These are phyloP conservation scores for Candida schatavii DNA, from an alignment of 805 yeast species.

Conservation along the genomic window DNA sequence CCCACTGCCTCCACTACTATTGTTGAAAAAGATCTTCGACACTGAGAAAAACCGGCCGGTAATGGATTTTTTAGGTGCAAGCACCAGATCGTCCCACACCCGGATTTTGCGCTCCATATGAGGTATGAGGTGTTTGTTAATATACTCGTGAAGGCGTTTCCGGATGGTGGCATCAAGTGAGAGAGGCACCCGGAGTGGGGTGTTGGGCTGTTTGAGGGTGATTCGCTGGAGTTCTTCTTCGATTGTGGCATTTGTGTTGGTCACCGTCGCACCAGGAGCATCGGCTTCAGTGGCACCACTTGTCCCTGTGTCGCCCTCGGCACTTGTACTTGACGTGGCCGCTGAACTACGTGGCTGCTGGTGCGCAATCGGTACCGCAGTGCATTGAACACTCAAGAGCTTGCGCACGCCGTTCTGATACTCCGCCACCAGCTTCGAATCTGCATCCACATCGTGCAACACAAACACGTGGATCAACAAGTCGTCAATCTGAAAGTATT, in stretches of 20 bases:
- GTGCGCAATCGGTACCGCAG: slow-evolving; percentile 10
- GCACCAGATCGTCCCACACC: slow-evolving; percentile 80
- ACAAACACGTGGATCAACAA: slow-evolving; percentile 44
- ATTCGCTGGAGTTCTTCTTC: slow-evolving; percentile 49
- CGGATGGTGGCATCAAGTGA: slow-evolving; percentile 40
- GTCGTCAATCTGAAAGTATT: slow-evolving; percentile 65
- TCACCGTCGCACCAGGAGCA: slow-evolving; percentile 3
- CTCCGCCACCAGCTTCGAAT: slow-evolving; percentile 33
- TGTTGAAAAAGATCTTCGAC: slow-evolving; percentile 54
- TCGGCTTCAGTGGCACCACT: neutral
- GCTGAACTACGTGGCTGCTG: neutral
- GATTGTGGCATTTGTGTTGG: slow-evolving; percentile 39
- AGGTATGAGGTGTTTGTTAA: slow-evolving; percentile 58
- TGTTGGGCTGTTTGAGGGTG: slow-evolving; percentile 18
- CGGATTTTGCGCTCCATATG: slow-evolving; percentile 83
- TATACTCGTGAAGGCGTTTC: slow-evolving; percentile 43
- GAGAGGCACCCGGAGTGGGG: slow-evolving; percentile 23
- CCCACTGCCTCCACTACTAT: slow-evolving; percentile 12
- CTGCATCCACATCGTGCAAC: slow-evolving; percentile 22
- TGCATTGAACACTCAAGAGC: slow-evolving; percentile 27
- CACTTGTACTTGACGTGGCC: neutral
- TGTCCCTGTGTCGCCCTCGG: neutral
- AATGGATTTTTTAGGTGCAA: slow-evolving; percentile 72
- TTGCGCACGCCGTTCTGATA: slow-evolving; percentile 27
- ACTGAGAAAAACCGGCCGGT: slow-evolving; percentile 72